These are phyloP conservation scores for Globisporangium apiculatum DNA, from an alignment of 352 stramenopile genomes.

Conservation along the genomic window DNA sequence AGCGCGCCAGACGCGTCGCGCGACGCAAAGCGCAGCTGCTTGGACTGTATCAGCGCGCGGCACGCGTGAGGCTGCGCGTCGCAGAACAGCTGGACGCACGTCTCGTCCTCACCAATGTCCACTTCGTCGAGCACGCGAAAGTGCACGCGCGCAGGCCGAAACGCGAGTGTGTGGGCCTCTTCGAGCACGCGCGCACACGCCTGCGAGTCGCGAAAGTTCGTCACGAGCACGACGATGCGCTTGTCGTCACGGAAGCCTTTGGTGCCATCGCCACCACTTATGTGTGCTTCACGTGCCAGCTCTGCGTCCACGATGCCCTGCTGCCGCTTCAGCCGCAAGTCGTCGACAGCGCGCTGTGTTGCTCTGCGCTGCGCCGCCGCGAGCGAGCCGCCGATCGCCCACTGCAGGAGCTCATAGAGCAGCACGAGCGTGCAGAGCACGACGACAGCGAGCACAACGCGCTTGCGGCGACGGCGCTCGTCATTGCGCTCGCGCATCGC, in stretches of 20 bases:
- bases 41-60: conserved; percentile 31
- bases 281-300: conserved; percentile 5
- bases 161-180: conserved; percentile 32
- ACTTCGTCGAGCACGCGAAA: conserved; percentile 77
- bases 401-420: conserved; percentile 33
- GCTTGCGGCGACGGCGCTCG: conserved; percentile 8
- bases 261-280: background rate
- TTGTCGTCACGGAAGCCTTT: conserved; percentile 63
- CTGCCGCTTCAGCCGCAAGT: conserved; percentile 16
- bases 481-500: conserved; percentile 10
- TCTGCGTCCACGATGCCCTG: conserved; percentile 16
- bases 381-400: conserved; percentile 27
- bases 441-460: conserved; percentile 17
- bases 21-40: conserved; percentile 41
- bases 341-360: conserved; percentile 22
- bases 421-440: conserved; percentile 21
- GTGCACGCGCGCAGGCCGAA: conserved; percentile 35
- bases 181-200: conserved; percentile 48
- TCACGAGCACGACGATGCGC: conserved; percentile 67
- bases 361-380: conserved; percentile 15
- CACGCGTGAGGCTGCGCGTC: conserved; percentile 38
- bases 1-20: conserved; percentile 52
- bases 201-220: conserved; percentile 50
- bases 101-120: conserved; percentile 41
- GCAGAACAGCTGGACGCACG: conserved; percentile 60